Conservation (phyloP, 495 filamentous ascomycete species). For the Rhizodiscina lignyota region DNA sequence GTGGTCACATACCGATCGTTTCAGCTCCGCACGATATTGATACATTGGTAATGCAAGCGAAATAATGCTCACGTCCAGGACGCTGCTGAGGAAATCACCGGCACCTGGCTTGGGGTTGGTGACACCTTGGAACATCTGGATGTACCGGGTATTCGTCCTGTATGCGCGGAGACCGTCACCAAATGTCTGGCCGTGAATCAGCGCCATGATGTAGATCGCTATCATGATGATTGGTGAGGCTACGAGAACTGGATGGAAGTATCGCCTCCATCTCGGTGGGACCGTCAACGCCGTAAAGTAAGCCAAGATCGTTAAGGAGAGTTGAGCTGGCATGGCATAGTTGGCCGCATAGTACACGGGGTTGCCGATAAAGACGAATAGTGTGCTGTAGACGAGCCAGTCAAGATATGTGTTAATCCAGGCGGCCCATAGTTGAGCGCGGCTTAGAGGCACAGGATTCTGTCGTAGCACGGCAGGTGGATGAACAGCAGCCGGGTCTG, state of each 20-base stretch:
- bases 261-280: constrained; percentile 24
- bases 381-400: constrained; percentile 18
- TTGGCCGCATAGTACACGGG: constrained; percentile 30
- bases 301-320: constrained; percentile 29
- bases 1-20: too few relatives aligned
- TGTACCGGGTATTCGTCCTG: constrained; percentile 28
- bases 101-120: constrained; percentile 24
- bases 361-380: constrained; percentile 31
- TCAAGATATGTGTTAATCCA: constrained; percentile 26
- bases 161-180: constrained; percentile 22
- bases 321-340: constrained; percentile 37
- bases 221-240: constrained; percentile 29
- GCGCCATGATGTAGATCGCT: constrained; percentile 28
- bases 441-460: constrained; percentile 23
- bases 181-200: constrained; percentile 19
- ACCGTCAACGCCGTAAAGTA: constrained; percentile 31
- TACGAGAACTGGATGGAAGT: constrained; percentile 35
- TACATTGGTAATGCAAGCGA: constrained; percentile 38
- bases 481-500: constrained; percentile 1
- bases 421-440: constrained; percentile 28
- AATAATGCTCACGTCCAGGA: constrained; percentile 36
- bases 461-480: constrained; percentile 10
- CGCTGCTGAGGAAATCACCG: constrained; percentile 30
- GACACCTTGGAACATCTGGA: constrained; percentile 23
- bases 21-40: constrained; percentile 31